A percentile compares a stretch with the other conserved stretches of the same genome.
These are phyloP conservation scores for Cicer bijugum DNA, from an alignment of 306 rosid genomes.

Conservation along the genomic window DNA sequence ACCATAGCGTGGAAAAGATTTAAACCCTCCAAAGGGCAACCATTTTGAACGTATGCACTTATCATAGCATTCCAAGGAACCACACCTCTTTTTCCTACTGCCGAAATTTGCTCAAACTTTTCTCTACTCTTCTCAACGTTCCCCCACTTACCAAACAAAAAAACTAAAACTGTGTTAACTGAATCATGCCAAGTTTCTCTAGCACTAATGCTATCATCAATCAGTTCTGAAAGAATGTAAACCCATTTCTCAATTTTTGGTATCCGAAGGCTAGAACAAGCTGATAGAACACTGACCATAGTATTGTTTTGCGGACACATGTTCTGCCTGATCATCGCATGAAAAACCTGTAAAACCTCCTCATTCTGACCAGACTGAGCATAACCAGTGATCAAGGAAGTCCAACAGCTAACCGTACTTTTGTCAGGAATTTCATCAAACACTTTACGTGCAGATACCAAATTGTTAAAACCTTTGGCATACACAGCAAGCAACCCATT, in stretches of 20 bases:
- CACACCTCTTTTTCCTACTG: constrained; percentile 50
- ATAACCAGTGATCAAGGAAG: constrained; percentile 59
- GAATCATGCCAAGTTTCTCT: constrained; percentile 44
- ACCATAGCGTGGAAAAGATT: constrained; percentile 57
- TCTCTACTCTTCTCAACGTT: constrained; percentile 55
- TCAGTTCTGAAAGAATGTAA: constrained; percentile 34
- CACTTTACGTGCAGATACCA: constrained; percentile 53
- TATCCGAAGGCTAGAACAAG: constrained; percentile 61
- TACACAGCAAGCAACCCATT: constrained; percentile 55
- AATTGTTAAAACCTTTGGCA: constrained; percentile 48
- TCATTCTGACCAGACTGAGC: constrained; percentile 52
- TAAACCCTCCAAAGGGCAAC: constrained; percentile 59
- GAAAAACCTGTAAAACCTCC: constrained; percentile 55
- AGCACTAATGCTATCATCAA: neutral
- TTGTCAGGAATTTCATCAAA: constrained; percentile 68
- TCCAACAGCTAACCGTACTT: constrained; percentile 52
- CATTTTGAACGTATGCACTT: constrained; percentile 62
- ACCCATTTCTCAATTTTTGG: constrained; percentile 58
- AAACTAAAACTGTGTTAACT: constrained; percentile 50
- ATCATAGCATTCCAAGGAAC: constrained; percentile 71
- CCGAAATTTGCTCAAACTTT: constrained; percentile 49
- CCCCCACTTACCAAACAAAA: constrained; percentile 63
- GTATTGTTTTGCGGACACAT: constrained; percentile 56
- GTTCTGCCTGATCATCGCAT: constrained; percentile 53
- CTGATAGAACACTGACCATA: constrained; percentile 62